Conservation (phyloP, 2,329 filamentous ascomycete species). For the Trichoderma koningiopsis region DNA sequence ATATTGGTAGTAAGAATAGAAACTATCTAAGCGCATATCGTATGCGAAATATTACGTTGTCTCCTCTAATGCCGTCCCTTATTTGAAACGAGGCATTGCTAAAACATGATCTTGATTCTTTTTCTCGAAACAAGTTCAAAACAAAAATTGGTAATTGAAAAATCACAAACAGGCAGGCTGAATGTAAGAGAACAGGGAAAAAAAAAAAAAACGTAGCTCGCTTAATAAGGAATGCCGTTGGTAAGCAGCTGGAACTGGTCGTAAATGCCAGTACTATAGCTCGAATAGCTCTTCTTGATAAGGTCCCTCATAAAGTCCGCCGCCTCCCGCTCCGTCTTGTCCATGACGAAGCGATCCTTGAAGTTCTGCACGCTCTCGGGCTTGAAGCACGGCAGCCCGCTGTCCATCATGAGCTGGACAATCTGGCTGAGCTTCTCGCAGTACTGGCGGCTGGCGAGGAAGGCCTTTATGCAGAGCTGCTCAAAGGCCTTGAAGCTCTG, state of each 20-base stretch:
- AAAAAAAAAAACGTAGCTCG: neutral
- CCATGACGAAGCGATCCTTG: slow-evolving; percentile 86
- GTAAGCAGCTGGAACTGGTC: slow-evolving; percentile 98
- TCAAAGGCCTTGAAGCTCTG: slow-evolving; percentile 96
- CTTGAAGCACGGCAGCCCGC: slow-evolving; percentile 95
- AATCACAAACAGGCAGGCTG: too few species aligned
- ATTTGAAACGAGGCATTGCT: neutral
- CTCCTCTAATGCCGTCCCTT: neutral
- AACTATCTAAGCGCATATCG: slow-evolving; percentile 1
- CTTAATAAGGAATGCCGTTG: slow-evolving; percentile 91
- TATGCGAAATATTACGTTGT: neutral
- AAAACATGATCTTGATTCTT: neutral
- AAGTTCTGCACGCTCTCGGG: slow-evolving; percentile 93
- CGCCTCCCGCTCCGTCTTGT: slow-evolving; percentile 88
- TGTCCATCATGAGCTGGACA: slow-evolving; percentile 93
- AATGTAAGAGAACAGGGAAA: neutral
- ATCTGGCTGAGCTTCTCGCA: slow-evolving; percentile 87
- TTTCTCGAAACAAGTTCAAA: neutral
- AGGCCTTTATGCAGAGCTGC: slow-evolving; percentile 93
- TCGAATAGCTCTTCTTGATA: slow-evolving; percentile 86
- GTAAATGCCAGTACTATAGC: slow-evolving; percentile 90
- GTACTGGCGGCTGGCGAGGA: slow-evolving; percentile 83
- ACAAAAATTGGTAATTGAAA: too few species aligned
- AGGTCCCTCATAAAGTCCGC: slow-evolving; percentile 91
- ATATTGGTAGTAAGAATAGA: neutral